Percentiles rank a stretch among this genome's conserved stretches.
Evolutionary conservation across 345 rosid genomes (phyloP).

Genomic region (Hirschfeldia incana): DNA sequence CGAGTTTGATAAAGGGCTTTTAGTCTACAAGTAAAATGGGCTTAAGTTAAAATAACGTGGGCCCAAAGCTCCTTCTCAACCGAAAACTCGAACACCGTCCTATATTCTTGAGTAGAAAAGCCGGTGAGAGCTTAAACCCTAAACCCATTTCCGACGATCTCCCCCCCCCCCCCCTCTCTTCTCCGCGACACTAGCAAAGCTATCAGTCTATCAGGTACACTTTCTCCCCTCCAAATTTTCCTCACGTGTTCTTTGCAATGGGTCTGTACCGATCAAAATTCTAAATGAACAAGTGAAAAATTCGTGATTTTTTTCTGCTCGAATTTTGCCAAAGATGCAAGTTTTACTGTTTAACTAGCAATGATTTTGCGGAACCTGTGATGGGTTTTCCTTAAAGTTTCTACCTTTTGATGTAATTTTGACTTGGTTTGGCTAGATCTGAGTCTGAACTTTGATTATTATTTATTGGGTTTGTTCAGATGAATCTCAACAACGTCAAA

Average conservation of each 20-base stretch:
- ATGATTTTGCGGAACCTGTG: background rate
- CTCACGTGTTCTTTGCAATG: too few species aligned
- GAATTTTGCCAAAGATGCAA: background rate
- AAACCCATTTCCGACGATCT: slow-evolving; percentile 26
- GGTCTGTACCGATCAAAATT: too few species aligned
- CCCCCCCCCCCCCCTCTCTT: background rate
- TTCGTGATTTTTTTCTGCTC: too few species aligned
- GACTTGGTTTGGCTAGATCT: background rate
- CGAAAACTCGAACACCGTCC: background rate
- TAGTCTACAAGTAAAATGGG: background rate
- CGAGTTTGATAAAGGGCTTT: background rate
- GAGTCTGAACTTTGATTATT: background rate
- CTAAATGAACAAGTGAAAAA: too few species aligned
- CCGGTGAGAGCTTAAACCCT: slow-evolving; percentile 28
- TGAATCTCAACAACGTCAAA: slow-evolving; percentile 64
- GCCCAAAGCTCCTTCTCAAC: slow-evolving; percentile 4
- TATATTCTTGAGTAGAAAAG: background rate
- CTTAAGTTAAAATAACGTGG: background rate
- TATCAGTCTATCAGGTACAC: slow-evolving; percentile 22
- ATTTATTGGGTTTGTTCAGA: background rate
- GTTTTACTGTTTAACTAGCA: background rate
- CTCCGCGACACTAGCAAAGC: background rate
- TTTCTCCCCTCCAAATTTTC: background rate
- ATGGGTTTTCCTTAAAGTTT: background rate
- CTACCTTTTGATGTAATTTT: background rate